Evolutionary conservation across 352 stramenopile species (phyloP).

Genomic region (Globisporangium radiosum): DNA sequence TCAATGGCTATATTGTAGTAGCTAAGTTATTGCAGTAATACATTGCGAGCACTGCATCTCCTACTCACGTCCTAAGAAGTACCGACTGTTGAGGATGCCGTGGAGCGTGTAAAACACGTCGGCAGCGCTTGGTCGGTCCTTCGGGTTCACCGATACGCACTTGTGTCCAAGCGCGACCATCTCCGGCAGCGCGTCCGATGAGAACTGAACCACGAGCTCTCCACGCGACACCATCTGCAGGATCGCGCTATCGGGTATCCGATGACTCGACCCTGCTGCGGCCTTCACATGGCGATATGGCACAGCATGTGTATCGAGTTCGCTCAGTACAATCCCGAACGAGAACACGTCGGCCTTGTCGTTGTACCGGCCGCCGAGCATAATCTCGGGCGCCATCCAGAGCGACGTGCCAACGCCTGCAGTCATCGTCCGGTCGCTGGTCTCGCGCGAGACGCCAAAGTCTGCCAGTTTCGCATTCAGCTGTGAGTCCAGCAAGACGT

Average conservation of each 20-base stretch:
- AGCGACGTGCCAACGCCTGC: conserved; percentile 39
- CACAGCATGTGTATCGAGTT: conserved; percentile 38
- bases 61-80: no score
- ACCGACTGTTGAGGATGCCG: background rate
- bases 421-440: conserved; percentile 35
- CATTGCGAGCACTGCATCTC: background rate
- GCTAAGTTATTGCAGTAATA: background rate
- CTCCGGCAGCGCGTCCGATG: conserved; percentile 16
- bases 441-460: conserved; percentile 42
- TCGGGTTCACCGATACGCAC: conserved; percentile 34
- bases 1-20: background rate
- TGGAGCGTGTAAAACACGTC: conserved; percentile 32
- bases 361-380: conserved; percentile 41
- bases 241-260: conserved; percentile 27
- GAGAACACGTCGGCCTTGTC: conserved; percentile 45
- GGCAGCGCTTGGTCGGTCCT: conserved; percentile 26
- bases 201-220: conserved; percentile 30
- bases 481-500: conserved; percentile 30
- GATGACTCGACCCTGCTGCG: conserved; percentile 12
- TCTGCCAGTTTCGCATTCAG: conserved; percentile 51
- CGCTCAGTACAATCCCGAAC: conserved; percentile 34
- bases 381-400: conserved; percentile 59
- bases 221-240: conserved; percentile 32
- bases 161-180: conserved; percentile 20
- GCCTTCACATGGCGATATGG: conserved; percentile 32